phyloP scores from a whole-genome alignment of 2,329 filamentous ascomycete species.

The Ophiostoma sp. region DNA sequence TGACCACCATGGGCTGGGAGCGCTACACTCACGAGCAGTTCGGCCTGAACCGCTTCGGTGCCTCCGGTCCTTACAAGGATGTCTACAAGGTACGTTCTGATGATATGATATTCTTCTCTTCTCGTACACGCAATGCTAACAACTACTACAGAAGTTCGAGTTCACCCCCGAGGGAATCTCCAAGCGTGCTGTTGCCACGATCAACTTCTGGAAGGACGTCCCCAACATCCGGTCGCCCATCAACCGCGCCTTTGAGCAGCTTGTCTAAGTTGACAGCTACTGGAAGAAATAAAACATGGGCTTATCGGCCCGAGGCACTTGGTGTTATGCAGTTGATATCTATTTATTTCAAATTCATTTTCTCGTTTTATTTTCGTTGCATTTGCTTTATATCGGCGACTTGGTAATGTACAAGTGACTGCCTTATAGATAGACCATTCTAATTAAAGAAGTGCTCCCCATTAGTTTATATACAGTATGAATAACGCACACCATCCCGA shows the following conservation, averaged over 20 bases:
- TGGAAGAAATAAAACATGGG: conserved; percentile 8
- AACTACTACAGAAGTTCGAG: conserved; percentile 72
- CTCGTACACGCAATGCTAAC: conserved; percentile 33
- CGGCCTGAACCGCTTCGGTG: conserved; percentile 97
- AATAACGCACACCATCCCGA: too few relatives aligned
- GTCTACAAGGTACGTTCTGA: conserved; percentile 61
- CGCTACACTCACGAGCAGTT: conserved; percentile 99
- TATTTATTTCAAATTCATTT: conserved; percentile 17
- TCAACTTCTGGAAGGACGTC: conserved; percentile 96
- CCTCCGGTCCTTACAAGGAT: conserved; percentile 93
- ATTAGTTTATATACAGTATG: too few relatives aligned
- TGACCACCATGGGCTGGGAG: conserved; percentile 98
- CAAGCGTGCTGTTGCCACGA: conserved; percentile 86
- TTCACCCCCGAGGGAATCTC: conserved; percentile 95
- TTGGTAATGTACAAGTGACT: too few relatives aligned
- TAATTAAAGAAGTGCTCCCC: too few relatives aligned
- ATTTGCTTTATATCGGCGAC: too few relatives aligned
- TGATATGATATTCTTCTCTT: conserved; percentile 44
- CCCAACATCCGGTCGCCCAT: conserved; percentile 87
- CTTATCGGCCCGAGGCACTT: neutral
- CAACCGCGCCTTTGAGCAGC: conserved; percentile 96
- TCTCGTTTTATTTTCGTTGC: neutral
- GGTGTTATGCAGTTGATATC: conserved; percentile 19
- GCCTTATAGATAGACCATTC: too few relatives aligned
- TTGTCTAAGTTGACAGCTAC: conserved; percentile 59